Percentiles rank a stretch among this genome's conserved stretches.
These are phyloP conservation scores for Lecanicillium sp. DNA, from an alignment of 2,329 filamentous ascomycete species.

Conservation along the genomic window DNA sequence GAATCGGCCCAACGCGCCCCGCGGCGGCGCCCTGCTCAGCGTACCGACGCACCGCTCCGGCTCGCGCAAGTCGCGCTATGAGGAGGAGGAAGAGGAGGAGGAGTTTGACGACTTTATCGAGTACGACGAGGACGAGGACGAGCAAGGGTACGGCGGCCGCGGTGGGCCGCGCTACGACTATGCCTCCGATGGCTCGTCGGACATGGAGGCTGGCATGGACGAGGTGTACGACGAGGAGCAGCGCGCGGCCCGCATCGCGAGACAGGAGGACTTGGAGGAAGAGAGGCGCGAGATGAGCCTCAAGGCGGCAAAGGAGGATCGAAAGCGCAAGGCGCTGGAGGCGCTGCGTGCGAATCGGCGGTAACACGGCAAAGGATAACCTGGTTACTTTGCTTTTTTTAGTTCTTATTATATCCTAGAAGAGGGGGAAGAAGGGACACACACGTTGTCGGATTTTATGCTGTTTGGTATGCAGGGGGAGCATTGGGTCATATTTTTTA, in stretches of 20 bases:
- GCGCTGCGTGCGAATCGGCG: conserved; percentile 16
- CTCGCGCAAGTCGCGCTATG: conserved; percentile 29
- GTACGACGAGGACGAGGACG: conserved; percentile 47
- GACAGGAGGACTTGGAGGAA: conserved; percentile 59
- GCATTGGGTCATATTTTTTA: background rate
- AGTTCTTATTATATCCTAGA: too few relatives aligned
- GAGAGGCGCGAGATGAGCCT: conserved; percentile 53
- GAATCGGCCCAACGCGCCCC: conserved; percentile 25
- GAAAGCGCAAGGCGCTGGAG: conserved; percentile 34
- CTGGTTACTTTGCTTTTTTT: too few relatives aligned
- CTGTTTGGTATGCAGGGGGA: too few relatives aligned
- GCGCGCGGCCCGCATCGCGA: conserved; percentile 52
- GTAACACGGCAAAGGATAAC: too few relatives aligned
- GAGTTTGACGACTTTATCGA: conserved; percentile 56
- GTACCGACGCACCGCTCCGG: conserved; percentile 19
- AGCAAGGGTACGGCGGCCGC: conserved; percentile 13
- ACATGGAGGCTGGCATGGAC: conserved; percentile 70
- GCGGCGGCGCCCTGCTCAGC: conserved; percentile 34
- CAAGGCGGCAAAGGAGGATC: conserved; percentile 55
- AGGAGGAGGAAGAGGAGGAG: conserved; percentile 56
- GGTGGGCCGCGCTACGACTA: conserved; percentile 41
- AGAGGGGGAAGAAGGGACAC: background rate
- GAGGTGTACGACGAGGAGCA: conserved; percentile 69
- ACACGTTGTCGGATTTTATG: too few relatives aligned
- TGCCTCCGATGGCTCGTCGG: conserved; percentile 59